A percentile compares a stretch with the other conserved stretches of the same genome.
phyloP scores from a whole-genome alignment of 2,329 filamentous ascomycete genomes.

The Trichoderma citrinoviride region DNA sequence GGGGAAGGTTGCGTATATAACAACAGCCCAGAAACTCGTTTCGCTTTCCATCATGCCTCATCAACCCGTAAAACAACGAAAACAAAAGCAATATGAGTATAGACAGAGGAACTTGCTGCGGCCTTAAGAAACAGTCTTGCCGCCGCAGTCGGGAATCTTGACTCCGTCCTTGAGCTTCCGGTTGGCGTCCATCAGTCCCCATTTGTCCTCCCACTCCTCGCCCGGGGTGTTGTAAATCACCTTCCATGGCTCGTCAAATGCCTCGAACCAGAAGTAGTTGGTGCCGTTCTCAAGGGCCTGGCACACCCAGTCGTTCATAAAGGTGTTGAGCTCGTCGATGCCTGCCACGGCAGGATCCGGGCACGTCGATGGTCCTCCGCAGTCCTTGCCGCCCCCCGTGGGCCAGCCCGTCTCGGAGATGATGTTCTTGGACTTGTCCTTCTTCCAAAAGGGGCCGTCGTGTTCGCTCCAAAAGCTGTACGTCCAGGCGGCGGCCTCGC shows the following conservation, averaged over 20 bases:
- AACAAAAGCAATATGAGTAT: neutral
- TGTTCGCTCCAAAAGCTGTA: slow-evolving; percentile 74
- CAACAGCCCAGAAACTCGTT: neutral
- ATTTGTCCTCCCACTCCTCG: slow-evolving; percentile 90
- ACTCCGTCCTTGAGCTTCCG: slow-evolving; percentile 81
- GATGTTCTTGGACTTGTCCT: slow-evolving; percentile 64
- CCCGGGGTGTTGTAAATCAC: slow-evolving; percentile 63
- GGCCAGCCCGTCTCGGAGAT: slow-evolving; percentile 95
- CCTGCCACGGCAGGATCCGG: slow-evolving; percentile 70
- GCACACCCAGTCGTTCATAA: slow-evolving; percentile 85
- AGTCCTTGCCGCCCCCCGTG: slow-evolving; percentile 74
- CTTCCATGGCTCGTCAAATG: slow-evolving; percentile 98
- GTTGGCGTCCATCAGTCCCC: slow-evolving; percentile 85
- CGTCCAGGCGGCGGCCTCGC: slow-evolving; percentile 74
- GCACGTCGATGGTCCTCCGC: slow-evolving; percentile 60
- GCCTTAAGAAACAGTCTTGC: slow-evolving; percentile 55
- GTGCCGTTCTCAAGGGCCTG: slow-evolving; percentile 75
- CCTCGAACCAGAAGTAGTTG: slow-evolving; percentile 96
- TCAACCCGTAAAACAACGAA: neutral
- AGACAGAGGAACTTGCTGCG: neutral
- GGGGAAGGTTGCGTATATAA: too few species aligned
- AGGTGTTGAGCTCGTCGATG: slow-evolving; percentile 76
- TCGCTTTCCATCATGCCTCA: slow-evolving; percentile 6
- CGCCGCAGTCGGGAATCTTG: slow-evolving; percentile 82
- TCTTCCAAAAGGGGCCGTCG: slow-evolving; percentile 63